Percentiles rank a stretch among this genome's conserved stretches.
Conservation (phyloP, 2,329 filamentous ascomycete genomes). For the Colletotrichum lindemuthianum region DNA sequence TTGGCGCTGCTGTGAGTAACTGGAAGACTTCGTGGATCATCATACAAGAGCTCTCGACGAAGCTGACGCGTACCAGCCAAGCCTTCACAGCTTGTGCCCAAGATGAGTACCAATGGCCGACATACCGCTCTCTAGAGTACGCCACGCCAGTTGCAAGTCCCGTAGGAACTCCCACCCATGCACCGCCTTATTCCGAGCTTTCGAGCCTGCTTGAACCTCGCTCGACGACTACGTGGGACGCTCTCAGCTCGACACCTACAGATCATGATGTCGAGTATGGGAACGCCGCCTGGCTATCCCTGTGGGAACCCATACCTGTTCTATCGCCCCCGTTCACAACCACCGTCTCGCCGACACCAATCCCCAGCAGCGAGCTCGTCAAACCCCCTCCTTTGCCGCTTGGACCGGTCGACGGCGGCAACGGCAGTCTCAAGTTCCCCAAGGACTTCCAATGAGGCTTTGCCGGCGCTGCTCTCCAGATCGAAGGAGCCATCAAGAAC, state of each 20-base stretch:
- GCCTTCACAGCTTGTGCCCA: neutral
- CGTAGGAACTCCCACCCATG: neutral
- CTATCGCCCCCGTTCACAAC: constrained; percentile 44
- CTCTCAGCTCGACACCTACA: neutral
- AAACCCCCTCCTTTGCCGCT: constrained; percentile 5
- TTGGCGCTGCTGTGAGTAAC: too few relatives aligned
- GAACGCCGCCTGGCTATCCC: constrained; percentile 44
- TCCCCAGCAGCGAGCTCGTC: constrained; percentile 62
- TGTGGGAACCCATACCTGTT: constrained; percentile 49
- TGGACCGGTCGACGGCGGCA: neutral
- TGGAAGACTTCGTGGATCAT: too few relatives aligned
- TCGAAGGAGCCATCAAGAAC: constrained; percentile 16
- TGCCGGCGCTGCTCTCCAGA: constrained; percentile 20
- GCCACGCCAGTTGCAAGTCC: neutral
- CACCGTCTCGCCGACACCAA: constrained; percentile 64
- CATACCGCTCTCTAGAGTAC: constrained; percentile 14
- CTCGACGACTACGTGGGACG: constrained; percentile 7
- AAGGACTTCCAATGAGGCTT: constrained; percentile 36
- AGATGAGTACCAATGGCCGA: constrained; percentile 3
- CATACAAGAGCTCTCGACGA: too few relatives aligned
- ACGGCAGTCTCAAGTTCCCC: constrained; percentile 51
- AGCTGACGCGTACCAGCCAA: neutral
- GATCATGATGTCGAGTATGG: constrained; percentile 39
- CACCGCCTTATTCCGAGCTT: neutral
- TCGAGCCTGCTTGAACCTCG: constrained; percentile 1